A percentile compares a stretch with the other conserved stretches of the same genome.
These are phyloP conservation scores for Raddia guianensis DNA, from an alignment of 176 grass and related monocot species.

Conservation along the genomic window DNA sequence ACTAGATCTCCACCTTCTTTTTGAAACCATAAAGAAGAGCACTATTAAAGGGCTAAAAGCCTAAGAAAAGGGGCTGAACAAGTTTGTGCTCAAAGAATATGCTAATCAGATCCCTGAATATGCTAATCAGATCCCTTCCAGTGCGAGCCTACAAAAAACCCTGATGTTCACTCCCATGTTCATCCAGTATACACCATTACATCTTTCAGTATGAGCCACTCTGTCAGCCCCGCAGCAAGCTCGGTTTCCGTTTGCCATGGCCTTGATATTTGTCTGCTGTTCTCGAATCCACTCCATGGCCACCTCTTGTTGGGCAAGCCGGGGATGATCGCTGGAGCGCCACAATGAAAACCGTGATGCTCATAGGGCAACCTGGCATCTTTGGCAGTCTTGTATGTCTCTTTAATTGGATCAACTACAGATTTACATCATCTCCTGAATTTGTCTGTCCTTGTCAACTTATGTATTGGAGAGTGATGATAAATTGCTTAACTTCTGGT, in stretches of 20 bases:
- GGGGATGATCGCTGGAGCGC: constrained; percentile 14
- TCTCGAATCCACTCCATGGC: not conserved
- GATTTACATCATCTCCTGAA: not conserved
- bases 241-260: constrained; percentile 26
- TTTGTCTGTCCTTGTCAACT: constrained; percentile 22
- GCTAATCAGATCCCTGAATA: constrained; percentile 47
- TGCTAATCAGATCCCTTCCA: no score
- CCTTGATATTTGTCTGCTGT: not conserved
- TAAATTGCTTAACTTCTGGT: not conserved
- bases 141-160: constrained; percentile 53
- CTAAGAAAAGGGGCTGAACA: constrained; percentile 13
- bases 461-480: not conserved
- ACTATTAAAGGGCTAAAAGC: constrained; percentile 26
- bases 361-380: constrained; percentile 51
- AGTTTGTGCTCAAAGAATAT: constrained; percentile 55
- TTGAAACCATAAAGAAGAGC: constrained; percentile 42
- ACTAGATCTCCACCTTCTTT: constrained; percentile 40
- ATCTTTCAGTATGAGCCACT: not conserved
- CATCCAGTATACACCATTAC: constrained; percentile 23
- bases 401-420: constrained; percentile 12
- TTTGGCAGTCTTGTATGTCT: constrained; percentile 49
- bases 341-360: constrained; percentile 33
- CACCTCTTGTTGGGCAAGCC: not conserved
- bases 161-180: constrained; percentile 10
- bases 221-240: not conserved